Evolutionary conservation across 352 stramenopile genomes (phyloP), one percentile per base, ranked within the genome.

Genomic region (Globisporangium spiculum): DNA sequence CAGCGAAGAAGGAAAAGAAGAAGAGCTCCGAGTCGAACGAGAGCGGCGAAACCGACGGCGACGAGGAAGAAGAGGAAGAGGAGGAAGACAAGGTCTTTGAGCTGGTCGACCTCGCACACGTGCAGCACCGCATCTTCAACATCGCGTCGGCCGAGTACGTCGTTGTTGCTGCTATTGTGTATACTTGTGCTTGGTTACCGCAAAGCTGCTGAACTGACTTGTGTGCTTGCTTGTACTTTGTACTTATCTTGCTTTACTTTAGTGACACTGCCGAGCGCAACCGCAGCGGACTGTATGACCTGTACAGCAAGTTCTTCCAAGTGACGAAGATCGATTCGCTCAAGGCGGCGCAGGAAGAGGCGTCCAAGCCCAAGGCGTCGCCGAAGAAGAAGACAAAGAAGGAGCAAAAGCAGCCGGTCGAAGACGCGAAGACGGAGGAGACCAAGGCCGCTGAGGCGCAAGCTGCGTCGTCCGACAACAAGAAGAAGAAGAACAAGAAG

Each of bases 121-220:
- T 95, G 62, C 88, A 95, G 77, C 84, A 94, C 71, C 86, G 86
- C 54, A 84, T 95, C 69, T 93, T 95, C 58, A 64, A 69, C 5
- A 89, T 95, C 68, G 88, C 86, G 1, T 87, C 88, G 20, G 85
- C 84, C 46, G 83, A 92, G 77, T 88, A 80, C 53, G 77, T 75
- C n/a, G 16, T 22, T 50, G 3, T 5, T 54, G 10, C 18, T 67
- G 6, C 22, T 61, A 48, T n/a, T 67, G 6, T 61, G 56, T n/a
- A 22, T 55, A 9, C 48, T 64, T 34, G 38, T 48, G 8, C 24
- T 52, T 30, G 9, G 9, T 59, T 38, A 1, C 5, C 6, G 5
- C 32, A n/a, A 50, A n/a, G 41, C n/a, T 50, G 41, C 6, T 50
- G 16, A 55, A 2, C 50, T 56, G 32, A 56, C 24, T 54, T 60